These are phyloP conservation scores for Diaporthe aspalathi DNA, from an alignment of 2,329 filamentous ascomycete species.

Conservation along the genomic window DNA sequence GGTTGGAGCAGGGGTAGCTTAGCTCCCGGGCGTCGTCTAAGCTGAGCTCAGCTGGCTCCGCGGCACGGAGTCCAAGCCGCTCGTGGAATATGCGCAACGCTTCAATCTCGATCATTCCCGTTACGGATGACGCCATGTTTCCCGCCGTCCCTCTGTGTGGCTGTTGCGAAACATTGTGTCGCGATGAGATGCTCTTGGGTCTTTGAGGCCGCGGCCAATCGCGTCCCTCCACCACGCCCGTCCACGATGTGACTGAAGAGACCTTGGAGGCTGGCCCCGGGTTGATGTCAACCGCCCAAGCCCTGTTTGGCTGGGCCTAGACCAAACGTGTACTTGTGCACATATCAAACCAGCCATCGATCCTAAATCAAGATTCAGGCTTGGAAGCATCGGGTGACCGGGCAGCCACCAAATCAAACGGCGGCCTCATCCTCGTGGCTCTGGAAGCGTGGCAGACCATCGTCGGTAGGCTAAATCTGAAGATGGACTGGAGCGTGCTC, in stretches of 20 bases:
- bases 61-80: not conserved
- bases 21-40: not conserved
- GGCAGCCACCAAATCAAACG: conserved; percentile 22
- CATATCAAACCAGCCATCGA: not conserved
- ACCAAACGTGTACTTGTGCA: not conserved
- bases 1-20: conserved; percentile 30
- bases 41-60: conserved; percentile 1
- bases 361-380: conserved; percentile 19
- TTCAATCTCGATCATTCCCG: conserved; percentile 27
- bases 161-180: conserved; percentile 16
- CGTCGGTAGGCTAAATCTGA: not conserved
- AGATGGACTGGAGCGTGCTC: not conserved
- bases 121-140: conserved; percentile 25
- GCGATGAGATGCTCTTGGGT: conserved; percentile 2
- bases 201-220: not conserved
- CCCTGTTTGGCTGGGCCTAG: not conserved
- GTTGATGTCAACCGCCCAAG: conserved; percentile 6
- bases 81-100: conserved; percentile 12
- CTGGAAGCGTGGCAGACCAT: conserved; percentile 15
- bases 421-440: conserved; percentile 21
- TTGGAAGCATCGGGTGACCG: conserved; percentile 12
- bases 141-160: conserved; percentile 2
- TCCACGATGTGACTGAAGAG: conserved; percentile 21
- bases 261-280: not conserved
- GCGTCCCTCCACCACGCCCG: conserved; percentile 3